Conservation (phyloP, 1,139 yeast species). For the Geotrichum citri-aurantii region DNA sequence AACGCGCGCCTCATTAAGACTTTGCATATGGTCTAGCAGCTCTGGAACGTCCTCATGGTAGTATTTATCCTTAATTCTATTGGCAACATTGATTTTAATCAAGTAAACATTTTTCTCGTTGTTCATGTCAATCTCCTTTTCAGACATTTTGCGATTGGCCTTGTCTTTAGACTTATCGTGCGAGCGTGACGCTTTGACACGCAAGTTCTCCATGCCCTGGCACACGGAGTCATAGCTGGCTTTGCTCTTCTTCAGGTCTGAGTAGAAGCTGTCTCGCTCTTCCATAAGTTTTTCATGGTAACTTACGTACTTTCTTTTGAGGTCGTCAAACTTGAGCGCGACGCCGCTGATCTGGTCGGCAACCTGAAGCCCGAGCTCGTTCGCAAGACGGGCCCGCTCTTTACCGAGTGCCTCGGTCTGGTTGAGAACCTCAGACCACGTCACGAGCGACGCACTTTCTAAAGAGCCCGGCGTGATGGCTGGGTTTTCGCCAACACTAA, state of each 20-base stretch:
- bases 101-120: conserved; percentile 76
- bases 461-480: conserved; percentile 90
- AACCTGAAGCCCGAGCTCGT: conserved; percentile 55
- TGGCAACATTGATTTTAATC: conserved; percentile 75
- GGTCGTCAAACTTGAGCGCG: conserved; percentile 48
- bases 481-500: conserved; percentile 91
- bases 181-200: conserved; percentile 62
- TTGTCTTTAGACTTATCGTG: conserved; percentile 47
- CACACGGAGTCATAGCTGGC: conserved; percentile 74
- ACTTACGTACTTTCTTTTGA: conserved; percentile 51
- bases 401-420: conserved; percentile 79
- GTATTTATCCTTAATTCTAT: conserved; percentile 86
- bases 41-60: conserved; percentile 94
- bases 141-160: conserved; percentile 51
- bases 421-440: conserved; percentile 84
- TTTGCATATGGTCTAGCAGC: conserved; percentile 77
- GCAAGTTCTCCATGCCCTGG: conserved; percentile 69
- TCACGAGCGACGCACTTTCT: conserved; percentile 86
- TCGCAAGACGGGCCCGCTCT: conserved; percentile 57
- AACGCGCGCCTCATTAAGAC: conserved; percentile 74
- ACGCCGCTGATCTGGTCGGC: conserved; percentile 58
- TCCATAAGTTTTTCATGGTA: conserved; percentile 55
- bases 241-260: conserved; percentile 67
- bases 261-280: conserved; percentile 56
- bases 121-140: conserved; percentile 76